A percentile compares a stretch with the other conserved stretches of the same genome.
These are phyloP conservation scores for Lactifluus rugatus DNA, from an alignment of 768 basidiomycete species.

Conservation along the genomic window DNA sequence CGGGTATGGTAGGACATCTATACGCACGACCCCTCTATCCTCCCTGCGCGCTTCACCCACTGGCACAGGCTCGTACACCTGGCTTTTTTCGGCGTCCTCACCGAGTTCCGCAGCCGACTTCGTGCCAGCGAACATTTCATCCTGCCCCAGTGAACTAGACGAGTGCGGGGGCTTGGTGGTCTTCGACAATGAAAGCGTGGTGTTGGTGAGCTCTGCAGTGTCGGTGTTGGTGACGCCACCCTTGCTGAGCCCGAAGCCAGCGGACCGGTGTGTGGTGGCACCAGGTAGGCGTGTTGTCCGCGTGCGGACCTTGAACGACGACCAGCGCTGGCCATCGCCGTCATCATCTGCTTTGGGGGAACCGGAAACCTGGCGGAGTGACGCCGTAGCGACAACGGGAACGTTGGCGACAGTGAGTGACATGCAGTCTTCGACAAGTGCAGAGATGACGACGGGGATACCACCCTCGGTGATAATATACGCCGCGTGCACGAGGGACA, in stretches of 20 bases:
- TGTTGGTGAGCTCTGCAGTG: not conserved
- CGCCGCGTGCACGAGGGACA: slow-evolving; percentile 26
- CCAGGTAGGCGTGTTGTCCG: not conserved
- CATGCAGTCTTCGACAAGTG: slow-evolving; percentile 25
- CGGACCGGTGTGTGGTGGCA: not conserved
- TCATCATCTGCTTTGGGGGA: not conserved
- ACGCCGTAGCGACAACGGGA: slow-evolving; percentile 17
- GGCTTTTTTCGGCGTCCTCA: not conserved
- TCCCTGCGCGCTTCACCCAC: not conserved
- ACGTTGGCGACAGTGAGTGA: slow-evolving; percentile 12
- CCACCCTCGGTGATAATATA: slow-evolving; percentile 24
- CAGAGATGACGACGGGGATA: slow-evolving; percentile 25
- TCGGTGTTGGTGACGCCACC: not conserved
- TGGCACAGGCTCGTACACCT: too few relatives aligned
- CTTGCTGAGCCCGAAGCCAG: not conserved
- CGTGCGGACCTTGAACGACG: slow-evolving; percentile 20
- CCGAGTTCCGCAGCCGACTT: not conserved
- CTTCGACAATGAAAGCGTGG: not conserved
- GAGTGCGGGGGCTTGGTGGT: not conserved
- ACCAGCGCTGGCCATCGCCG: slow-evolving; percentile 17
- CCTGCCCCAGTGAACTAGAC: not conserved
- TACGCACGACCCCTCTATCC: slow-evolving; percentile 9
- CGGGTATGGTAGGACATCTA: slow-evolving; percentile 5
- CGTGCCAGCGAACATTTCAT: not conserved
- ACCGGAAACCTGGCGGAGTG: not conserved